phyloP scores from a whole-genome alignment of 1,284 basidiomycete genomes.

The Fistulinella staudtii region DNA sequence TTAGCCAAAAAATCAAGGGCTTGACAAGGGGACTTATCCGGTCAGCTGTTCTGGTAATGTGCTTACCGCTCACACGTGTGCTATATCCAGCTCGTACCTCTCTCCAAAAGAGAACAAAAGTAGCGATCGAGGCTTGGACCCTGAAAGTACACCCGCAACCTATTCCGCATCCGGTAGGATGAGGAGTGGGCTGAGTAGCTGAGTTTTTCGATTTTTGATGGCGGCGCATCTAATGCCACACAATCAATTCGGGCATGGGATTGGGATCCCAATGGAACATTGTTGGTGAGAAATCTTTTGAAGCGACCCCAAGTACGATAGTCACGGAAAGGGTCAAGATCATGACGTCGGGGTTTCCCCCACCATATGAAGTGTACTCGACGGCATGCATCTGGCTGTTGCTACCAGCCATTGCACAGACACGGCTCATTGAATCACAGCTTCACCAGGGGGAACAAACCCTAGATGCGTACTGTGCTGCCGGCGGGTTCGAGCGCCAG shows the following conservation, averaged over 20 bases:
- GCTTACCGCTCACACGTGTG: slow-evolving; percentile 15
- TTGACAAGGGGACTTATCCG: slow-evolving; percentile 23
- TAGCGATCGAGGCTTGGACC: slow-evolving; percentile 16
- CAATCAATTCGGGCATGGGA: neutral
- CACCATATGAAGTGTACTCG: neutral
- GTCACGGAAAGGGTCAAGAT: neutral
- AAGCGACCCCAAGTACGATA: neutral
- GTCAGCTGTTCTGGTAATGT: slow-evolving; percentile 24
- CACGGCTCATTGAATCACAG: too few relatives aligned
- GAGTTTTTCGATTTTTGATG: slow-evolving; percentile 16
- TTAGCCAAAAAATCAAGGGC: neutral
- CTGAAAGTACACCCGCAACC: slow-evolving; percentile 14
- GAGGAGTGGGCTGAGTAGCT: neutral
- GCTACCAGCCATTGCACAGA: too few relatives aligned
- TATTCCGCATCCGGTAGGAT: slow-evolving; percentile 16
- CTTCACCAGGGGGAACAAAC: too few relatives aligned
- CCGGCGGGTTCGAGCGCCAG: too few relatives aligned
- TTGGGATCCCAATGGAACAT: neutral
- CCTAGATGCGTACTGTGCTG: too few relatives aligned
- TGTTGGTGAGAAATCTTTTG: neutral
- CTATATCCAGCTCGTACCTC: slow-evolving; percentile 7
- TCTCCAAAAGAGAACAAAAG: neutral
- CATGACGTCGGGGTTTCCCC: too few relatives aligned
- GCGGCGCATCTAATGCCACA: neutral
- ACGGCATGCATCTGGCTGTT: neutral